Conservation (phyloP, 2,329 filamentous ascomycete genomes). For the Leptographium radiaticola region DNA sequence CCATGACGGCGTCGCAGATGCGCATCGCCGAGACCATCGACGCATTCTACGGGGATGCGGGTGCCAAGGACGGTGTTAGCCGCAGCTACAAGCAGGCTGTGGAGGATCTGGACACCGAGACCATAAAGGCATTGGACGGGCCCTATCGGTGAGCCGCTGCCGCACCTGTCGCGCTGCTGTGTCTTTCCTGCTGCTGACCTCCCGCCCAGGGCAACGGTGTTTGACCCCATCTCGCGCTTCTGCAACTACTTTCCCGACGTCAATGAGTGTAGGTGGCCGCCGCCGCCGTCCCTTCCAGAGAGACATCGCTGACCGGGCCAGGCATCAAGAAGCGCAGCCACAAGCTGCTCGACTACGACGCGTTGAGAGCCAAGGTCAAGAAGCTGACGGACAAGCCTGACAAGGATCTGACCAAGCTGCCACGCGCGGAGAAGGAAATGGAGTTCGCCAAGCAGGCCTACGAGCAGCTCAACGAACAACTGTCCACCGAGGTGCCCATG, state of each 20-base stretch:
- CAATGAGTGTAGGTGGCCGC: slow-evolving; percentile 63
- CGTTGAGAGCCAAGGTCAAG: slow-evolving; percentile 91
- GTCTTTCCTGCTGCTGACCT: neutral
- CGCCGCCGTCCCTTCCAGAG: neutral
- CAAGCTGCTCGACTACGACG: slow-evolving; percentile 97
- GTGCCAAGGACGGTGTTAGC: slow-evolving; percentile 87
- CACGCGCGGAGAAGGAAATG: slow-evolving; percentile 89
- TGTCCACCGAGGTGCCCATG: slow-evolving; percentile 84
- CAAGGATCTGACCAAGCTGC: slow-evolving; percentile 94
- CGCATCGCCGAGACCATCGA: slow-evolving; percentile 98
- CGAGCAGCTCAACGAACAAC: slow-evolving; percentile 93
- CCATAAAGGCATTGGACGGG: slow-evolving; percentile 93
- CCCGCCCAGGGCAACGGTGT: slow-evolving; percentile 59
- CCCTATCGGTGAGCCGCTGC: slow-evolving; percentile 58
- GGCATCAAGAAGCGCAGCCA: slow-evolving; percentile 96
- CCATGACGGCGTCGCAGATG: slow-evolving; percentile 99
- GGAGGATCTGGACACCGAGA: slow-evolving; percentile 93
- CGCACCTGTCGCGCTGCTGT: neutral
- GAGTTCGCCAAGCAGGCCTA: slow-evolving; percentile 89
- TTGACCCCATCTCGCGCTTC: slow-evolving; percentile 91
- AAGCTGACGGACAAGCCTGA: slow-evolving; percentile 95
- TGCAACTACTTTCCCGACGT: slow-evolving; percentile 98
- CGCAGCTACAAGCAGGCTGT: slow-evolving; percentile 97
- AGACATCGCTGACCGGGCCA: slow-evolving; percentile 18
- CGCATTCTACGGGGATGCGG: slow-evolving; percentile 94